Base-by-base conservation (phyloP, 768 basidiomycete species). In the Boletus rex-veris region DNA sequence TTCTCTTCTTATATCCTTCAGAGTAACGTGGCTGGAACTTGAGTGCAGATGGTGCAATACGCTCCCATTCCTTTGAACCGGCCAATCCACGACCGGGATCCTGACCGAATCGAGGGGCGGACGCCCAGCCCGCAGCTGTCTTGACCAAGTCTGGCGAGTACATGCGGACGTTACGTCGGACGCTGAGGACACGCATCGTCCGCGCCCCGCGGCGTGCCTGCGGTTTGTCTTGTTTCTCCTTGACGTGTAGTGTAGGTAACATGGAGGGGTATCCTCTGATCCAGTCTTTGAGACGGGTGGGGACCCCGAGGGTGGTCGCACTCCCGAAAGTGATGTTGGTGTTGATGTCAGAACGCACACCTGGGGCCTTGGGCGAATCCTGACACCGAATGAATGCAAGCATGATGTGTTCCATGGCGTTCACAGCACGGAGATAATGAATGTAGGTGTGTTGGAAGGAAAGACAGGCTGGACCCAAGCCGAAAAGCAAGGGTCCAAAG, bases 391-490 rank as follows among this genome's bases (percentile, higher is more conserved):
- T 86, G 69, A 88, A 96, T 0, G 91, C 81, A 12, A 98, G 80
- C n/a, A 98, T 75, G 45, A 99, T 76, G 60, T 99, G 96, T 66
- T 99, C 96, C 62, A 89, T 90, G 2, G 95, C 96, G 35, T 86
- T 83, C 5, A 87, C 86, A 15, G 90, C 80, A 42, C 89, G 85
- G 31, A 96, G 81, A 67, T 92, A 98, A 58, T 79, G 76, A 19
- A 75, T 64, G 65, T 90, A 90, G 8, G 82, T 80, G 50, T 75
- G 75, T 51, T 80, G 74, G 72, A 86, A 82, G 18, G 78, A 68
- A 46, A 77, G 72, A 52, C 75, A 75, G 2, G 77, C 72, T 9
- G 76, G 69, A 10, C 80, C 81, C 53, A 95, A 80, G 49, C 94
- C 93, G 59, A 98, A 98, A 44, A 98, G 73, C 24, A 96, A 75